Evolutionary conservation across 345 rosid species (phyloP).

Genomic region (Aquilaria yunnanensis): DNA sequence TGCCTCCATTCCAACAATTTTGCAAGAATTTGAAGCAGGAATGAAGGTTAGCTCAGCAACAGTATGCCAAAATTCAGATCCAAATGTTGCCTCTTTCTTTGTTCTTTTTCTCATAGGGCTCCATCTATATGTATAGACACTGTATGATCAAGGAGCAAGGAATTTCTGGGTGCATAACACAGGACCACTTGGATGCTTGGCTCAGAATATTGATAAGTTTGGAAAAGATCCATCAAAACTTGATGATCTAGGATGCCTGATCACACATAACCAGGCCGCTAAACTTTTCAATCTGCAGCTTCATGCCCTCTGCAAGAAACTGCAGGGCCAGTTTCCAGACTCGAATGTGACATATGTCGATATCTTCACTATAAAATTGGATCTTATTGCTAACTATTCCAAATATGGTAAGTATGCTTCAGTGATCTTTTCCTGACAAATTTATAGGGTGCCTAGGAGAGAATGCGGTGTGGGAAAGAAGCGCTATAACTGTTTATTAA

Average conservation of each 20-base stretch:
- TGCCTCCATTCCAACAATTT: constrained; percentile 61
- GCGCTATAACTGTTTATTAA: not conserved
- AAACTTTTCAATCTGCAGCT: constrained; percentile 85
- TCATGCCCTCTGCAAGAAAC: constrained; percentile 59
- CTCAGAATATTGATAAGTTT: constrained; percentile 83
- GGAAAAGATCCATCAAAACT: constrained; percentile 81
- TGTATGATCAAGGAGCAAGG: constrained; percentile 83
- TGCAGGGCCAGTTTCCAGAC: constrained; percentile 56
- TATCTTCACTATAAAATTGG: constrained; percentile 68
- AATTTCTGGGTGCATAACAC: constrained; percentile 95
- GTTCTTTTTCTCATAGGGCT: not conserved
- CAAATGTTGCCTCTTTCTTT: not conserved
- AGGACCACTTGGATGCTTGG: constrained; percentile 89
- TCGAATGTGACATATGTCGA: constrained; percentile 70
- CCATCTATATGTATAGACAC: constrained; percentile 27
- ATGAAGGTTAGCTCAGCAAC: constrained; percentile 40
- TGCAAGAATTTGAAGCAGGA: constrained; percentile 68
- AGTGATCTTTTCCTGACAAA: not conserved
- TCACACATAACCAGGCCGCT: constrained; percentile 80
- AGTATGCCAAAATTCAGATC: not conserved
- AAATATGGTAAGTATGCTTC: constrained; percentile 49
- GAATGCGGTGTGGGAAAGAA: not conserved
- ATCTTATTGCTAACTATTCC: constrained; percentile 65
- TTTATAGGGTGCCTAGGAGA: not conserved
- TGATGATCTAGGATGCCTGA: constrained; percentile 77